Evolutionary conservation across 148 eudicot species (phyloP), one percentile per base, ranked within the genome.

Genomic region (Drosera capensis): DNA sequence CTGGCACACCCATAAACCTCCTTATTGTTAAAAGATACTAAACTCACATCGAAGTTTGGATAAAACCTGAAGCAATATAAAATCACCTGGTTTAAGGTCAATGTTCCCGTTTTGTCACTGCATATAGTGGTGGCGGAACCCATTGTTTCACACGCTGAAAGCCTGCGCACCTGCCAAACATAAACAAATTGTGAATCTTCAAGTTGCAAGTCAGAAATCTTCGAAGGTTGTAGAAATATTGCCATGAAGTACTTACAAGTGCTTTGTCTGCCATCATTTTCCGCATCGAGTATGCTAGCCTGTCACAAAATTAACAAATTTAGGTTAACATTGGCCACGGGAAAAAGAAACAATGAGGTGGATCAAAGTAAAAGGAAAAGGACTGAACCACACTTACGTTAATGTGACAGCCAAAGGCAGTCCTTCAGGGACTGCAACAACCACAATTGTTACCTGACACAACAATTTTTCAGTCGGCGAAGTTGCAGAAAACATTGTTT

Each of bases 261-360:
- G 96, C 96, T 71, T 82, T 87, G 66, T 87, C 96, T 41, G 82
- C 90, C 96, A 87, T 87, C 96, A 87, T 87, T 63, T 87, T 87
- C 62, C 90, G 75, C 96, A 87, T 82, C 1, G 96, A 82, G 58
- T 87, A 87, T n/a, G 96, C 96, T 44, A 82, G 62, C 45, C 96
- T 87, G 79, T 61, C 57, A 62, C 15, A 14, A 38, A 51, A 38
- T 34, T 34, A 34, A 4, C 14, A 23, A 49, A 52, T 34, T 47
- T 47, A 39, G 25, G 15, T 8, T 20, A 7, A 48, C 11, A 38
- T 17, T 37, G 36, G 24, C 14, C 22, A 8, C 57, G 28, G 22
- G 22, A 19, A 57, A n/a, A 15, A 14, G 17, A 17, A 13, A 15
- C 8, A 3, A 9, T 21, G 18, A 9, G 9, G n/a, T n/a, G 5